These are phyloP conservation scores for Athelia sp. DNA, from an alignment of 1,284 basidiomycete genomes.

Conservation along the genomic window DNA sequence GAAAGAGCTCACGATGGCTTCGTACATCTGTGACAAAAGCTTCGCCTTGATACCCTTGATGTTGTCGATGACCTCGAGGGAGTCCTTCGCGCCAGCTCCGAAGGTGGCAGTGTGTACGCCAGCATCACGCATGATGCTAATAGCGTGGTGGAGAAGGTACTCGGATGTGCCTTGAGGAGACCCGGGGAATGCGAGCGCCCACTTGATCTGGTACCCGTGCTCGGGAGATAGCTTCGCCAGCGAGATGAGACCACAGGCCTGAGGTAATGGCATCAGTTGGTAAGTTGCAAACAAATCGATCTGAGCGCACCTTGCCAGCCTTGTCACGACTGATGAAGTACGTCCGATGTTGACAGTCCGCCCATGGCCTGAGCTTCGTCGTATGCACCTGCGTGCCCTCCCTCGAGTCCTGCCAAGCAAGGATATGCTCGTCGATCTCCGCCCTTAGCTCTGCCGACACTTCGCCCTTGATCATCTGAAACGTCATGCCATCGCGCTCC, in stretches of 20 bases:
- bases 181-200: conserved; percentile 51
- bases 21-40: conserved; percentile 42
- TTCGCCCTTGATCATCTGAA: conserved; percentile 24
- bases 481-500: conserved; percentile 42
- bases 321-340: conserved; percentile 38
- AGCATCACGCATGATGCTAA: conserved; percentile 37
- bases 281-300: neutral
- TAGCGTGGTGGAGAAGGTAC: conserved; percentile 33
- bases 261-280: conserved; percentile 19
- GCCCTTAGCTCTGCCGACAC: conserved; percentile 33
- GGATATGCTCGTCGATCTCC: conserved; percentile 36
- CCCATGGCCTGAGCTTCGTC: conserved; percentile 48
- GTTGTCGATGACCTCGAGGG: conserved; percentile 30
- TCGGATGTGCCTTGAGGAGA: conserved; percentile 30
- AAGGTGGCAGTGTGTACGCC: conserved; percentile 41
- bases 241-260: conserved; percentile 46
- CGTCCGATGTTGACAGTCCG: conserved; percentile 43
- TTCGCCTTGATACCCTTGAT: conserved; percentile 31
- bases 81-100: conserved; percentile 36
- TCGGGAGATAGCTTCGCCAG: conserved; percentile 45
- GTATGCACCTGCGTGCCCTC: conserved; percentile 53
- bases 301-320: neutral
- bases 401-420: conserved; percentile 39
- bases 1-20: conserved; percentile 35
- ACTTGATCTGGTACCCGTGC: conserved; percentile 55